phyloP scores from a whole-genome alignment of 1,284 basidiomycete species.

The Tilletia indica region DNA sequence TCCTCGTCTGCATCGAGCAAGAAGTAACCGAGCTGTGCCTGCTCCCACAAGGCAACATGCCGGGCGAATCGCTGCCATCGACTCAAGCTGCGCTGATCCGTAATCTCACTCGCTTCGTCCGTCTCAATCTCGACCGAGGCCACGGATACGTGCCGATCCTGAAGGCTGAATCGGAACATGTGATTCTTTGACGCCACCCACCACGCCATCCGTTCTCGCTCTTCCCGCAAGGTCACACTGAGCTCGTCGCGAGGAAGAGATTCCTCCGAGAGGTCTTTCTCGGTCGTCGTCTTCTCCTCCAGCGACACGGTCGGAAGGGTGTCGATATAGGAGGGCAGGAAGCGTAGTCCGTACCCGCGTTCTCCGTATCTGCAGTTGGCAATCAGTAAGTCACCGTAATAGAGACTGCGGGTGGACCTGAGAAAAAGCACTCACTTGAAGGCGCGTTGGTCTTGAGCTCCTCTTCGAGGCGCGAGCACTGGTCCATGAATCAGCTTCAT shows the following conservation, averaged over 20 bases:
- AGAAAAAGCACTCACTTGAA: neutral
- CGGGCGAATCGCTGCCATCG: neutral
- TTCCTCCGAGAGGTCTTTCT: neutral
- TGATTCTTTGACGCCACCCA: neutral
- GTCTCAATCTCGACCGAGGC: neutral
- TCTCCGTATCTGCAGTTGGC: conserved; percentile 18
- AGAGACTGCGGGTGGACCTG: neutral
- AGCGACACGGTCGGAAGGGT: neutral
- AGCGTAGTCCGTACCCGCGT: conserved; percentile 29
- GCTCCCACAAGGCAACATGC: no score
- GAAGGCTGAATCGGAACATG: no score
- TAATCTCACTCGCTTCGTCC: neutral
- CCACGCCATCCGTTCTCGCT: neutral
- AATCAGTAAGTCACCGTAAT: neutral
- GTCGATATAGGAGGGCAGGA: conserved; percentile 25
- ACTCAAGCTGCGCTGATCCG: neutral
- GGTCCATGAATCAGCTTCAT: conserved; percentile 29
- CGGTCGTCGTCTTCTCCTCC: neutral
- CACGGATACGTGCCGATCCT: neutral
- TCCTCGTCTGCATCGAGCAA: no score
- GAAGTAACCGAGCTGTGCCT: no score
- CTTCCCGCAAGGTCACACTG: neutral
- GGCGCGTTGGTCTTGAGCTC: conserved; percentile 24
- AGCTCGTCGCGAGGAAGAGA: conserved; percentile 8
- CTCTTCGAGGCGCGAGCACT: conserved; percentile 22